Percentiles rank a stretch among this genome's conserved stretches.
These are phyloP conservation scores for Didymella lethalis DNA, from an alignment of 2,329 filamentous ascomycete species.

Conservation along the genomic window DNA sequence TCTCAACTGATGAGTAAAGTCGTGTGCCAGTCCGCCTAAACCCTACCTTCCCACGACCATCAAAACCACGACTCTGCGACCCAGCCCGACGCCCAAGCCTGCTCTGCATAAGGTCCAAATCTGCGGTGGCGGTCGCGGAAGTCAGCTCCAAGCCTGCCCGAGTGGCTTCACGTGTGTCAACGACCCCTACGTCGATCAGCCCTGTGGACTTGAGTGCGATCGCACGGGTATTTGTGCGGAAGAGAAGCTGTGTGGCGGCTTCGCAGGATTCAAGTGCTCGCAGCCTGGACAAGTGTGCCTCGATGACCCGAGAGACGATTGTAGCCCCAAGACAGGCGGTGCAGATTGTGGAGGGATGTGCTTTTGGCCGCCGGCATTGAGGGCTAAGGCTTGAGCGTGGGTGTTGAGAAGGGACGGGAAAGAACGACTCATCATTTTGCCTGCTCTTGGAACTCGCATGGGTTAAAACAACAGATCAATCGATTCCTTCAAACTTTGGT, in stretches of 20 bases:
- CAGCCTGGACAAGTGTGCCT: conserved; percentile 47
- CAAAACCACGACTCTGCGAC: neutral
- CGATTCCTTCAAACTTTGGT: neutral
- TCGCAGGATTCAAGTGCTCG: conserved; percentile 49
- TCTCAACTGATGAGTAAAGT: neutral
- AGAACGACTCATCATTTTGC: too few species aligned
- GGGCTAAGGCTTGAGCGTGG: neutral
- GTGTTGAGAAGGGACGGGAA: too few species aligned
- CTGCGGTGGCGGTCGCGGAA: conserved; percentile 41
- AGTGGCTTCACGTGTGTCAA: conserved; percentile 40
- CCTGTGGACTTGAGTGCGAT: conserved; percentile 47
- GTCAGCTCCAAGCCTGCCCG: conserved; percentile 4
- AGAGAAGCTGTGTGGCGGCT: conserved; percentile 52
- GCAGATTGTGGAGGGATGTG: conserved; percentile 57
- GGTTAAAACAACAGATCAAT: too few species aligned
- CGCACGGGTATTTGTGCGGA: conserved; percentile 46
- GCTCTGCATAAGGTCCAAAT: conserved; percentile 12
- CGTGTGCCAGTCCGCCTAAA: neutral
- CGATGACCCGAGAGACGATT: conserved; percentile 56
- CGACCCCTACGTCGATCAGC: conserved; percentile 37
- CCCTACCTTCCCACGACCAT: neutral
- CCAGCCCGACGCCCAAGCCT: neutral
- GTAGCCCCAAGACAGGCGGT: conserved; percentile 50
- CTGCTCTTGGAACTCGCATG: too few species aligned
- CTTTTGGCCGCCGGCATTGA: conserved; percentile 32